phyloP scores from a whole-genome alignment of 2,329 filamentous ascomycete species.

The Colletotrichum spinosum region DNA sequence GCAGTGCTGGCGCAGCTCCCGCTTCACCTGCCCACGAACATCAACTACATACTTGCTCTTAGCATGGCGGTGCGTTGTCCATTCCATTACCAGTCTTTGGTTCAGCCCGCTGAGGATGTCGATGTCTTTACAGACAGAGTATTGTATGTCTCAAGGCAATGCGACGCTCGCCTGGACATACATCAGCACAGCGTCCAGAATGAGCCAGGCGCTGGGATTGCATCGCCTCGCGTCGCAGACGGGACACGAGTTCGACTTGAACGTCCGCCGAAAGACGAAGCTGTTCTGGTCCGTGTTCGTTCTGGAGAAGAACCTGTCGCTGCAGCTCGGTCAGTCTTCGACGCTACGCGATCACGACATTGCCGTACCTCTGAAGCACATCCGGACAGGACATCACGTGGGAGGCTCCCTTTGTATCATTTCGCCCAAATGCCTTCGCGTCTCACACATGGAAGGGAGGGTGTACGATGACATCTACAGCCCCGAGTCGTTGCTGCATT shows the following conservation, averaged over 20 bases:
- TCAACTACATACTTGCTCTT: not conserved
- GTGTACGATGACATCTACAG: conserved; percentile 7
- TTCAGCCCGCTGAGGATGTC: not conserved
- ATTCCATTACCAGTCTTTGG: not conserved
- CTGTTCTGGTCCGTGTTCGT: not conserved
- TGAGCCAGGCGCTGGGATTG: not conserved
- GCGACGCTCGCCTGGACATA: conserved; percentile 1
- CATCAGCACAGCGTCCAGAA: not conserved
- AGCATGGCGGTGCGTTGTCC: not conserved
- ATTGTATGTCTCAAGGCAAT: not conserved
- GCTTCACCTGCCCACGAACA: not conserved
- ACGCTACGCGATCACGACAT: not conserved
- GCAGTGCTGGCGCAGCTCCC: not conserved
- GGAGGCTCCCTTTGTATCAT: not conserved
- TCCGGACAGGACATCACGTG: not conserved
- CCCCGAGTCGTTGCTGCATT: not conserved
- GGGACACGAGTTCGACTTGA: not conserved
- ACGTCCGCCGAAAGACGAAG: conserved; percentile 1
- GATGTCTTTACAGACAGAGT: not conserved
- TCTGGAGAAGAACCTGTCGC: not conserved
- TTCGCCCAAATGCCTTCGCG: not conserved
- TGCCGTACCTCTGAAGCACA: not conserved
- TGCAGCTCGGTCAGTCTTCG: not conserved
- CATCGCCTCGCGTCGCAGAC: not conserved
- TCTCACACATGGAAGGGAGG: not conserved